These are phyloP conservation scores for Bruguiera hainesii DNA, from an alignment of 441 rosid species.

Conservation along the genomic window DNA sequence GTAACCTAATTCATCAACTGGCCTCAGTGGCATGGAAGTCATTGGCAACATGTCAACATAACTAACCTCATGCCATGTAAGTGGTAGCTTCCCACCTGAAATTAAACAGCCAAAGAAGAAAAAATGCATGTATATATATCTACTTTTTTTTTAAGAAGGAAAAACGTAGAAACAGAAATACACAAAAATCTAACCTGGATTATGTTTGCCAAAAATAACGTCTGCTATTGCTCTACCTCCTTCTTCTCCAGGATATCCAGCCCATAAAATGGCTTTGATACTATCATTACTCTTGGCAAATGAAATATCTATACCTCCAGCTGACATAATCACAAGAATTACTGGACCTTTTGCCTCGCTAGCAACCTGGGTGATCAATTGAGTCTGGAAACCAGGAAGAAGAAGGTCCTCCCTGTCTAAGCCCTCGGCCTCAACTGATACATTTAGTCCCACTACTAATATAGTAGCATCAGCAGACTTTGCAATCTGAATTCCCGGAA, in stretches of 20 bases:
- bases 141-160: too few species aligned
- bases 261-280: constrained; percentile 45
- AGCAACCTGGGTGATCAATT: constrained; percentile 32
- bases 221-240: constrained; percentile 53
- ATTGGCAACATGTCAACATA: constrained; percentile 32
- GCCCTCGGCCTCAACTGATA: constrained; percentile 35
- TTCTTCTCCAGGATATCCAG: constrained; percentile 49
- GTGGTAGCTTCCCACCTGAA: constrained; percentile 42
- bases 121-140: background rate
- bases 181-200: constrained; percentile 27
- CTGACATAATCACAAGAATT: constrained; percentile 41
- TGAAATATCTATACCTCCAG: constrained; percentile 42
- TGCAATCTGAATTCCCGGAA: constrained; percentile 28
- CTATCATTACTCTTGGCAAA: constrained; percentile 27
- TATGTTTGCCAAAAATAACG: constrained; percentile 43
- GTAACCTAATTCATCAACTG: constrained; percentile 28
- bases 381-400: constrained; percentile 41
- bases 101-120: background rate
- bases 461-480: constrained; percentile 28
- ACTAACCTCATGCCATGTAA: constrained; percentile 36
- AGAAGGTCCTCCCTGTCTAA: constrained; percentile 38
- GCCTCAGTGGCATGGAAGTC: constrained; percentile 46
- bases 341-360: constrained; percentile 33
- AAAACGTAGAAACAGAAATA: background rate
- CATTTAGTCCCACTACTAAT: constrained; percentile 34